Conservation (phyloP, 345 rosid species). For the Populus euphratica region DNA sequence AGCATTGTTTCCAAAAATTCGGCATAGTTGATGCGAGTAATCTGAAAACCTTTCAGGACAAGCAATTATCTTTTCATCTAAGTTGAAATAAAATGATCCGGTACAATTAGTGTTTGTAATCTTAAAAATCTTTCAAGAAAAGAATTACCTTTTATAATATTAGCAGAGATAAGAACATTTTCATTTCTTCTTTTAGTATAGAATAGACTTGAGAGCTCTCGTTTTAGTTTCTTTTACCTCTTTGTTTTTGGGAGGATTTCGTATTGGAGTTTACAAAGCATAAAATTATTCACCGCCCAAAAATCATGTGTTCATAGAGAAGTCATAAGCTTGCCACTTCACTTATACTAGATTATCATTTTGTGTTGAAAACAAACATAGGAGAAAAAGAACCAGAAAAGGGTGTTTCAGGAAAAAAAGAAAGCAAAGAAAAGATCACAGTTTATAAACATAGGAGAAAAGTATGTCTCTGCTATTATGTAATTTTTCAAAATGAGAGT, state of each 20-base stretch:
- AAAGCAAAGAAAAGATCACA: not conserved
- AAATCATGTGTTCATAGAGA: too few species aligned
- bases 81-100: not conserved
- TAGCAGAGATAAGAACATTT: not conserved
- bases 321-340: not conserved
- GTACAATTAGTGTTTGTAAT: not conserved
- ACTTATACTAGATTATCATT: not conserved
- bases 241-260: not conserved
- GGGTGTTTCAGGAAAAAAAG: not conserved
- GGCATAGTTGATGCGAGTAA: too few species aligned
- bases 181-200: too few species aligned
- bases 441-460: not conserved
- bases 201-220: not conserved
- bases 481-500: not conserved
- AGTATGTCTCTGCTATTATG: not conserved
- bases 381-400: not conserved
- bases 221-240: not conserved
- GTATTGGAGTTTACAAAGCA: not conserved
- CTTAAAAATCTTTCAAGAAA: not conserved
- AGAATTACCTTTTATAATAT: not conserved
- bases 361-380: not conserved
- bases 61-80: not conserved
- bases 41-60: not conserved
- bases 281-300: too few species aligned
- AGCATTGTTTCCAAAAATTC: not conserved